These are phyloP conservation scores for Mycena capillaripes DNA, from an alignment of 768 basidiomycete genomes.

Conservation along the genomic window DNA sequence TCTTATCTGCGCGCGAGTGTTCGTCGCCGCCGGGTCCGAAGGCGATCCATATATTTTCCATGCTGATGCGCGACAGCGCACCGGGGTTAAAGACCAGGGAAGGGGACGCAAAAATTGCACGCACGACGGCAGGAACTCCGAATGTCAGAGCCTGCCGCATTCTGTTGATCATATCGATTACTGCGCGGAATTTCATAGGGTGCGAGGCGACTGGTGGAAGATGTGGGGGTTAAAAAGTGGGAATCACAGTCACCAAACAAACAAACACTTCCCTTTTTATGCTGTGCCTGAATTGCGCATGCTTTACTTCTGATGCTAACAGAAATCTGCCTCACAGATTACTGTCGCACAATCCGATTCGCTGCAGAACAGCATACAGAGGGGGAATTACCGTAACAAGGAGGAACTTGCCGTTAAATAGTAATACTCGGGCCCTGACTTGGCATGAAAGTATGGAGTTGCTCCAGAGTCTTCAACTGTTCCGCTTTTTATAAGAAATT, in stretches of 20 bases:
- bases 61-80: conserved; percentile 66
- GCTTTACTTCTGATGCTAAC: conserved; percentile 4
- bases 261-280: not conserved
- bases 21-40: conserved; percentile 67
- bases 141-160: conserved; percentile 54
- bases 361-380: not conserved
- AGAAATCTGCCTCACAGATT: not conserved
- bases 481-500: too few relatives aligned
- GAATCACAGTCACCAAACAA: conserved; percentile 16
- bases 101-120: conserved; percentile 47
- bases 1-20: conserved; percentile 54
- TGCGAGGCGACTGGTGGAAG: not conserved
- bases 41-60: conserved; percentile 67
- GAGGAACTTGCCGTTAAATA: too few relatives aligned
- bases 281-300: too few relatives aligned
- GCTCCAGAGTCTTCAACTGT: too few relatives aligned
- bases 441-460: too few relatives aligned
- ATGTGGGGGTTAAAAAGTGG: not conserved
- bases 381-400: too few relatives aligned
- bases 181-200: conserved; percentile 19
- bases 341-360: not conserved
- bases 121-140: conserved; percentile 58
- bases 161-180: conserved; percentile 34
- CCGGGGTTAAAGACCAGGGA: conserved; percentile 59
- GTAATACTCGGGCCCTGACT: not conserved